Percentiles rank a stretch among this genome's conserved stretches.
Evolutionary conservation across 2,329 filamentous ascomycete genomes (phyloP).

Genomic region (Colletotrichum euphorbiae): DNA sequence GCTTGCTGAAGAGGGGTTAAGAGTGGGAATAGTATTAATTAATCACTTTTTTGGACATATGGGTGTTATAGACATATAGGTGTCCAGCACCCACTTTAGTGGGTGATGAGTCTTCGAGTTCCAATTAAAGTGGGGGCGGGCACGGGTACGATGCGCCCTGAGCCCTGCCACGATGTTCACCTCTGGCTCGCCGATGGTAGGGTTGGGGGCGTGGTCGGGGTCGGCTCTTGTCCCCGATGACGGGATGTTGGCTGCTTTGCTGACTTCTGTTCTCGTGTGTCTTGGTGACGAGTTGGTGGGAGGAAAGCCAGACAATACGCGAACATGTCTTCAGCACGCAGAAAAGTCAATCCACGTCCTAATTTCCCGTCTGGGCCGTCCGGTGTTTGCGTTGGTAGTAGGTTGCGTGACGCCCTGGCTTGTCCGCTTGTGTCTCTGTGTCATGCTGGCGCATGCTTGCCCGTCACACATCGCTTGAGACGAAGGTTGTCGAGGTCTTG

Average conservation of each 20-base stretch:
- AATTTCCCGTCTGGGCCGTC: constrained; percentile 11
- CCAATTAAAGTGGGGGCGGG: too few relatives aligned
- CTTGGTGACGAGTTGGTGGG: neutral
- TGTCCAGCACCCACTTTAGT: too few relatives aligned
- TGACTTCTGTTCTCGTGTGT: neutral
- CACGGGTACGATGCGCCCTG: neutral
- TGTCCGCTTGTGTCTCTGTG: neutral
- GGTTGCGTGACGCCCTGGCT: too few relatives aligned
- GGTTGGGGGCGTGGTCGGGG: constrained; percentile 15
- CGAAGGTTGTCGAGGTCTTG: constrained; percentile 7
- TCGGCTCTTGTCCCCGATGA: neutral
- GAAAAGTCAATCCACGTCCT: neutral
- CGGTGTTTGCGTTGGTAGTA: neutral
- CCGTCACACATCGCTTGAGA: constrained; percentile 20
- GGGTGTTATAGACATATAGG: too few relatives aligned
- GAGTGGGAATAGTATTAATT: too few relatives aligned
- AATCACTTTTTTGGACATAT: too few relatives aligned
- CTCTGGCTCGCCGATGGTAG: constrained; percentile 1
- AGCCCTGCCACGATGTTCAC: neutral
- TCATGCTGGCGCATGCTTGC: neutral
- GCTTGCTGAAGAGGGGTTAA: too few relatives aligned
- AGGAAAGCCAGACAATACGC: neutral
- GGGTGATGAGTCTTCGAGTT: too few relatives aligned
- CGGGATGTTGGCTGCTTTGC: constrained; percentile 3
- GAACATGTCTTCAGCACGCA: neutral